Evolutionary conservation across 2,329 filamentous ascomycete species (phyloP), one percentile per base, ranked within the genome.

Genomic region (Purpureocillium takamizusanense): DNA sequence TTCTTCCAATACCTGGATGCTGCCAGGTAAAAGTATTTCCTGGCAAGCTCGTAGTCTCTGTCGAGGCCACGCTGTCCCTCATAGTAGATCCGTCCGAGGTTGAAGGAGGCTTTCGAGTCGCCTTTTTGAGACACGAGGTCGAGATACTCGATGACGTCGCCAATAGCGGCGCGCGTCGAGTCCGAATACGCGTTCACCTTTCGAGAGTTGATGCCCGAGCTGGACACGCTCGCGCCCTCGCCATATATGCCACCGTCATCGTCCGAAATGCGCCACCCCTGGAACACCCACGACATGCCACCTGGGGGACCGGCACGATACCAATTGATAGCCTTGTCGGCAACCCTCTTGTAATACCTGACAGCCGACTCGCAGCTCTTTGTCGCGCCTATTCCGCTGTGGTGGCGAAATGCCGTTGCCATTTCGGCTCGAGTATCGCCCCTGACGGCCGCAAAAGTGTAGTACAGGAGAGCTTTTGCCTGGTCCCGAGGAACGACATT

Each of bases 81-180:
- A 52, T 95, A 95, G 56, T 94, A 85, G 44, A 94, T 76, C 46
- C 86, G 80, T 3, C 86, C 89, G 1, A 95, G 67, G 44, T 85
- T 89, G 52, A 89, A 88, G 1, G 86, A 90, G 1, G 89, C 86
- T 55, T 86, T 88, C 40, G 86, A 76, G 53, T 95, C 87, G 10
- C 89, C 88, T 56, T 94, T 94, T 43, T 89, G 79, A 6, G 87
- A 87, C 72, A 94, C 83, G 31, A 95, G 71, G 51, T 95, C 86
- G 47, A 95, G 69, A 51, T 95, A 98, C 56, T 98, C 92, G 42
- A 98, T 78, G 13, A 97, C 84, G 59, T 98, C 90, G 51, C 94
- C 88, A 42, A 95, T 77, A 13, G 86, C 85, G 1, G 88, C 87
- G 51, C 94, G 83, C 1, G 83, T 25, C 21, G 21, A 78, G 54